Evolutionary conservation across 441 rosid genomes (phyloP), one percentile per base, ranked within the genome.

Genomic region (Biscutella auriculata): DNA sequence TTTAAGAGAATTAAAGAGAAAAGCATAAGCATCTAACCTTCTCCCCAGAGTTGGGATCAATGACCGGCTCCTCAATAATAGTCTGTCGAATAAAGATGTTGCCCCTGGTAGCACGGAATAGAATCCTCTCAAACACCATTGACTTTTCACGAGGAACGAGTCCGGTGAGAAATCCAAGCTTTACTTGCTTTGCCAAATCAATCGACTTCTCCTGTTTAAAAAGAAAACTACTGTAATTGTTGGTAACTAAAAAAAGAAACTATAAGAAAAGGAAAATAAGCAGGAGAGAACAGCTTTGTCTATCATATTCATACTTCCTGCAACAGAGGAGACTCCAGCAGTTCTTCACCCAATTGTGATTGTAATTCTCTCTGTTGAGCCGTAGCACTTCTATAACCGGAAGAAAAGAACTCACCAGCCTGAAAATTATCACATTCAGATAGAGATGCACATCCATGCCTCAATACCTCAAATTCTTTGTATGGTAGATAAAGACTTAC

Each of bases 21-120:
- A 43, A 66, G 25, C 34, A 44, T 49, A 45, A 45, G 53, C 44
- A 47, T 43, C 17, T 61, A 44, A 83, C 96, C 96, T 88, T 85
- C 66, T 78, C 88, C 52, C 91, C 94, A 36, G 93, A 83, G 63
- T 66, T 69, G 67, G 98, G 98, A 74, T 92, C 98, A 19, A 53
- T 73, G 52, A 89, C 84, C 34, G 96, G 80, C 35, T 79, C 93
- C 63, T 93, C 88, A 42, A 78, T 46, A 8, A 68, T 73, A 54
- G 76, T 72, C 72, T 83, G 95, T 65, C 82, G 81, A 42, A 81
- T 42, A 59, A 70, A 80, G 56, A 93, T 83, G 77, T 89, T 87
- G 13, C 95, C 99, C 79, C 97, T 79, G 53, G 99, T 93, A 37
- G 99, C 97, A 73, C 95, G 96, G 63, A 89, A 89, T 47, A 93